These are phyloP conservation scores for Amphicarpaea edgeworthii DNA, from an alignment of 306 rosid genomes.

Conservation along the genomic window DNA sequence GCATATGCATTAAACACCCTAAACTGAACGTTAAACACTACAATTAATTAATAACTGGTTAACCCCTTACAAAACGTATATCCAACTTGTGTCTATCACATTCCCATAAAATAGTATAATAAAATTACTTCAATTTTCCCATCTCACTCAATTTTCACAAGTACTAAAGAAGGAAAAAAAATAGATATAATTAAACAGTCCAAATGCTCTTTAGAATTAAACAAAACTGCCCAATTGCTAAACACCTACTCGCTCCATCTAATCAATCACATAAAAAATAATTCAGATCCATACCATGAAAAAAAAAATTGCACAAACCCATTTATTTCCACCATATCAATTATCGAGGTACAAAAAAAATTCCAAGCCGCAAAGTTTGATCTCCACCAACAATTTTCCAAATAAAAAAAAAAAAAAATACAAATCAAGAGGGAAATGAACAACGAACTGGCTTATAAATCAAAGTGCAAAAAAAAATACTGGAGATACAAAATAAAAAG, in stretches of 20 bases:
- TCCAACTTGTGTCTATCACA: conserved; percentile 30
- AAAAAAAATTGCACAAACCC: not conserved
- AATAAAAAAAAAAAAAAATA: not conserved
- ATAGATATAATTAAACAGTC: not conserved
- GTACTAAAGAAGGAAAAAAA: not conserved
- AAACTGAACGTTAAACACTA: not conserved
- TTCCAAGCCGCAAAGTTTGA: conserved; percentile 18
- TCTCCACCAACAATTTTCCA: conserved; percentile 18
- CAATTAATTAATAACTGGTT: conserved; percentile 10
- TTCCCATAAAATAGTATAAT: conserved; percentile 15
- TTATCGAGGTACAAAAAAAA: not conserved
- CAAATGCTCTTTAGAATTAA: conserved; percentile 23
- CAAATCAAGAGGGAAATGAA: conserved; percentile 38
- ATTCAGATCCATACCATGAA: conserved; percentile 63
- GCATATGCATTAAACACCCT: not conserved
- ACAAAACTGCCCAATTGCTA: conserved; percentile 32
- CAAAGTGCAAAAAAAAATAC: not conserved
- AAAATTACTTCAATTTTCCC: not conserved
- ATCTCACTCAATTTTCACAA: conserved; percentile 24
- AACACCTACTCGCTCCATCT: conserved; percentile 19
- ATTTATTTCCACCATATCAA: not conserved
- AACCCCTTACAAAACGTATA: conserved; percentile 18
- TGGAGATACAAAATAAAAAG: not conserved
- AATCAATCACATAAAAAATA: conserved; percentile 41
- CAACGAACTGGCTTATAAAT: conserved; percentile 22